Conservation (phyloP, 2,329 filamentous ascomycete species). For the Ophiocordyceps camponoti-leonardi region DNA sequence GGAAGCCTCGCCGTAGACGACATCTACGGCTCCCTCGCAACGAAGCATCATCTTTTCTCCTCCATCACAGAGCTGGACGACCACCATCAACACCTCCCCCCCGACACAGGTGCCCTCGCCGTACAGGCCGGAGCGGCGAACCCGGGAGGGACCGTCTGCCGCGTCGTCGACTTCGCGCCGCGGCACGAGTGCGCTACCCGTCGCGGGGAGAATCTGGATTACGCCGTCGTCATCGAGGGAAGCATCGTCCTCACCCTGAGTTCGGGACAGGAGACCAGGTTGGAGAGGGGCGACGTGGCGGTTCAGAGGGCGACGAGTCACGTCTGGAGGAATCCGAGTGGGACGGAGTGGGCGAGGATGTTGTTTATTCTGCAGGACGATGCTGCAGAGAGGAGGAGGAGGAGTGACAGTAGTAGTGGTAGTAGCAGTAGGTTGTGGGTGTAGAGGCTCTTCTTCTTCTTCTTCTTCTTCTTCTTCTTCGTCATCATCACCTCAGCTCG, state of each 20-base stretch:
- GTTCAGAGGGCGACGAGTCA: slow-evolving; percentile 39
- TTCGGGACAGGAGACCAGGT: slow-evolving; percentile 25
- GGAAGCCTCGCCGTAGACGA: slow-evolving; percentile 19
- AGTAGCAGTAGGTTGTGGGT: too few species aligned
- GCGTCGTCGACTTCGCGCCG: slow-evolving; percentile 29
- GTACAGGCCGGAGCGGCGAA: slow-evolving; percentile 6
- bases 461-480: too few species aligned
- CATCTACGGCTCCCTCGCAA: slow-evolving; percentile 4
- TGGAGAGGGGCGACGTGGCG: slow-evolving; percentile 34
- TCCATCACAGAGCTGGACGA: too few species aligned
- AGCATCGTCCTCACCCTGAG: slow-evolving; percentile 32
- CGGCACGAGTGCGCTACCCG: slow-evolving; percentile 25
- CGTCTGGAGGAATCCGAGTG: slow-evolving; percentile 30
- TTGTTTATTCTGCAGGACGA: slow-evolving; percentile 23
- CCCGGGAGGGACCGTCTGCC: slow-evolving; percentile 21
- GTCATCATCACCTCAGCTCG: too few species aligned
- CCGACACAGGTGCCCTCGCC: slow-evolving; percentile 13
- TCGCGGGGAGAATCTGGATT: slow-evolving; percentile 35
- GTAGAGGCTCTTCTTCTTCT: too few species aligned
- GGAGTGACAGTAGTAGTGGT: too few species aligned
- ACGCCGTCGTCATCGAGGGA: slow-evolving; percentile 36
- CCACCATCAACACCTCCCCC: too few species aligned
- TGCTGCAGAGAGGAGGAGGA: too few species aligned
- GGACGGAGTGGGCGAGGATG: slow-evolving; percentile 29
- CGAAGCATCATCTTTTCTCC: too few species aligned